A percentile compares a stretch with the other conserved stretches of the same genome.
These are phyloP conservation scores for Naganishia cerealis DNA, from an alignment of 1,284 basidiomycete genomes.

Conservation along the genomic window DNA sequence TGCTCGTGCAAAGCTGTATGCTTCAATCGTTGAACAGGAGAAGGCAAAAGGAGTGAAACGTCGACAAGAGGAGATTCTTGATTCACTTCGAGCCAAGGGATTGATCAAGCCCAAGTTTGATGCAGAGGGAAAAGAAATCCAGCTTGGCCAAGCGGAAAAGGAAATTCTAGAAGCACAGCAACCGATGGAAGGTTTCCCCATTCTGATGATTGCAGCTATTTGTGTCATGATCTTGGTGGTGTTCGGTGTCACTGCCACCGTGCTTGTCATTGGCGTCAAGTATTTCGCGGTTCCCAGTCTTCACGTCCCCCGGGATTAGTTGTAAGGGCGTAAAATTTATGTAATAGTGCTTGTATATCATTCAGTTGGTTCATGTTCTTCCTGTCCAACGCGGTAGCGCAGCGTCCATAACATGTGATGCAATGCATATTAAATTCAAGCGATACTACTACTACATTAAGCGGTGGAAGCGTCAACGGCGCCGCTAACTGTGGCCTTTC, in stretches of 20 bases:
- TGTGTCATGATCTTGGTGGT: constrained; percentile 14
- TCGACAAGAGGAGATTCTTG: constrained; percentile 43
- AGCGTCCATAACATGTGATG: background rate
- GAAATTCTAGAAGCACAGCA: constrained; percentile 18
- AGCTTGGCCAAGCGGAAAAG: constrained; percentile 13
- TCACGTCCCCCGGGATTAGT: constrained; percentile 18
- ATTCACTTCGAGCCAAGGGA: constrained; percentile 41
- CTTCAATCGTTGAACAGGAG: constrained; percentile 41
- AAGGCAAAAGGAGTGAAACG: constrained; percentile 39
- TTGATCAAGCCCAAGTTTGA: constrained; percentile 40
- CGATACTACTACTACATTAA: background rate
- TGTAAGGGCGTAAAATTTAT: constrained; percentile 1
- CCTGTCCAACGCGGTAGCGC: too few relatives aligned
- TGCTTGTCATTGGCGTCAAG: constrained; percentile 23
- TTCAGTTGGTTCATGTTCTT: background rate
- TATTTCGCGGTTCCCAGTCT: constrained; percentile 25
- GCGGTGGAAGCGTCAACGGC: background rate
- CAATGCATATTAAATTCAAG: background rate
- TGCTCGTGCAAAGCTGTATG: constrained; percentile 57
- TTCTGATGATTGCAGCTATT: constrained; percentile 18
- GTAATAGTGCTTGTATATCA: background rate
- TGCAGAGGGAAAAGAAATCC: constrained; percentile 36
- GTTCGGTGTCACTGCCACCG: constrained; percentile 21
- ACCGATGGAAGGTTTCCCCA: constrained; percentile 16
- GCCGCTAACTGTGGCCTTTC: background rate